Evolutionary conservation across 2,329 filamentous ascomycete species (phyloP).

Genomic region (Aspergillus intermedius): DNA sequence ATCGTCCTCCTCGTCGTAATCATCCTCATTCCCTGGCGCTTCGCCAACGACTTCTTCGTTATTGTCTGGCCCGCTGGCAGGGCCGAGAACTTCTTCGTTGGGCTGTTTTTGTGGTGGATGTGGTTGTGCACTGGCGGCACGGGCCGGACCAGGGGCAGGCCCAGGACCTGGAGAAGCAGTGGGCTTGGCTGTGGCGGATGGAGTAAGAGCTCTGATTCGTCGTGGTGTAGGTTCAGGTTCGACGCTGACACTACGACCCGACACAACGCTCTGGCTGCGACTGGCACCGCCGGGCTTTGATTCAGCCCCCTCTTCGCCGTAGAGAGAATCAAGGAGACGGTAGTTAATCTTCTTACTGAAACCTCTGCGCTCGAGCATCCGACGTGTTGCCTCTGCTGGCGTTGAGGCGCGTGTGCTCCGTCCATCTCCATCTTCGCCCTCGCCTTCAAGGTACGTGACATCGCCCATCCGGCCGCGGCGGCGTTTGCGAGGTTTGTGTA

Average conservation of each 20-base stretch:
- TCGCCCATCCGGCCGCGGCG: conserved; percentile 43
- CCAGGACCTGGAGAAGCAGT: conserved; percentile 9
- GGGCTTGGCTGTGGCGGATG: conserved; percentile 11
- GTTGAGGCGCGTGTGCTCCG: conserved; percentile 60
- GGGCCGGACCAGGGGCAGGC: neutral
- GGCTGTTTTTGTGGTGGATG: conserved; percentile 7
- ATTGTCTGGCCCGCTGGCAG: conserved; percentile 11
- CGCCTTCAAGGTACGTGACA: conserved; percentile 40
- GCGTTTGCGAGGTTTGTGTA: conserved; percentile 45
- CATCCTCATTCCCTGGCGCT: conserved; percentile 29
- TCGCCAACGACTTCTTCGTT: conserved; percentile 9
- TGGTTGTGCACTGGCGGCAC: conserved; percentile 1
- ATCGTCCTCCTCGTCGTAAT: conserved; percentile 29
- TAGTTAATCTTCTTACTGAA: conserved; percentile 74
- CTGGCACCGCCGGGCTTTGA: conserved; percentile 25
- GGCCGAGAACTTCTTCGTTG: conserved; percentile 21
- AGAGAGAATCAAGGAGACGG: conserved; percentile 33
- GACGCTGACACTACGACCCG: conserved; percentile 23
- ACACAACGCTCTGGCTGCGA: conserved; percentile 28
- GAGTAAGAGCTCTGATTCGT: conserved; percentile 12
- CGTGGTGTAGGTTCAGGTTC: conserved; percentile 16
- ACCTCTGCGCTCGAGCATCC: conserved; percentile 60
- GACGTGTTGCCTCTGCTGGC: conserved; percentile 62
- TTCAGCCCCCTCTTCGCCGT: conserved; percentile 30
- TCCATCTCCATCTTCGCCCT: conserved; percentile 54